Conservation (phyloP, 2,329 filamentous ascomycete genomes). For the Trichophyton mentagrophytes region DNA sequence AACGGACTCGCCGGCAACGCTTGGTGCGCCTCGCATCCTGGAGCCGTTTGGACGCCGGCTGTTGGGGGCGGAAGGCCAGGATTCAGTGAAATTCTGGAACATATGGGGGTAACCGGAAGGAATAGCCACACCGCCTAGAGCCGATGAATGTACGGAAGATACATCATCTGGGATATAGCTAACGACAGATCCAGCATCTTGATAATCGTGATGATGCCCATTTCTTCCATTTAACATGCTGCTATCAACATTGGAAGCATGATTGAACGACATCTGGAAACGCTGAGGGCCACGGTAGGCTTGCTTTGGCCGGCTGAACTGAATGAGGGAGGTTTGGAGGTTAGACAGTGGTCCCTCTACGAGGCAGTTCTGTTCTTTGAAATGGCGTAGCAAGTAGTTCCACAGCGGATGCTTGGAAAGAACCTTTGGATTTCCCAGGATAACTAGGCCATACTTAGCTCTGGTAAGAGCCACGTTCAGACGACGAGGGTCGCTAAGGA, state of each 20-base stretch:
- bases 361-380: constrained; percentile 91
- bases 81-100: constrained; percentile 87
- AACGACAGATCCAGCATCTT: constrained; percentile 75
- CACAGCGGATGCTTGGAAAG: constrained; percentile 94
- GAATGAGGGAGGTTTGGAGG: constrained; percentile 84
- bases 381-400: constrained; percentile 89
- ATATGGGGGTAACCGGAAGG: constrained; percentile 78
- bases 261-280: constrained; percentile 67
- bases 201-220: constrained; percentile 40
- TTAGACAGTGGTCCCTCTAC: constrained; percentile 93
- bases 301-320: constrained; percentile 89
- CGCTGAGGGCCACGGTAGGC: constrained; percentile 80
- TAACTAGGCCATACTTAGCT: constrained; percentile 91
- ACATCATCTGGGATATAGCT: constrained; percentile 96
- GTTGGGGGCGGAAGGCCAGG: constrained; percentile 73
- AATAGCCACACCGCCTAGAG: constrained; percentile 72
- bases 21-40: constrained; percentile 56
- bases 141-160: constrained; percentile 86
- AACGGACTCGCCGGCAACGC: constrained; percentile 81
- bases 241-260: constrained; percentile 47
- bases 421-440: constrained; percentile 94
- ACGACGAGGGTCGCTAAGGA: constrained; percentile 92
- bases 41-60: constrained; percentile 51
- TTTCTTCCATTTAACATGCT: constrained; percentile 40
- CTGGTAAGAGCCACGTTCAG: constrained; percentile 94